Percentiles rank a stretch among this genome's conserved stretches.
These are phyloP conservation scores for Gamsiella multidivaricata DNA, from an alignment of 192 early-diverging fungal genomes.

Conservation along the genomic window DNA sequence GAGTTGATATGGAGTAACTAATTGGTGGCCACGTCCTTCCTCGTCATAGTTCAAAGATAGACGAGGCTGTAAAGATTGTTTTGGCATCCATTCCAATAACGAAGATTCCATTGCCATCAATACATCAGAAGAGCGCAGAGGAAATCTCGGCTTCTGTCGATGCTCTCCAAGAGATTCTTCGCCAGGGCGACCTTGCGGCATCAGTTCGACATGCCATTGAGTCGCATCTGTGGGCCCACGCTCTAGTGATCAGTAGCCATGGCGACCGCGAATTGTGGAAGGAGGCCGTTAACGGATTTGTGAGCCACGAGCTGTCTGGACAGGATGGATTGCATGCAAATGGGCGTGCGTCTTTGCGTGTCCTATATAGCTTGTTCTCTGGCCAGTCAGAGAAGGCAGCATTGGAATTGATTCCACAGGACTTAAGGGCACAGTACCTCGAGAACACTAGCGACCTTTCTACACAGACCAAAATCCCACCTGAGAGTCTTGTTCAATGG, in stretches of 20 bases:
- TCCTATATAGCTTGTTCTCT: conserved; percentile 76
- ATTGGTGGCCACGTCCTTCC: too few species aligned
- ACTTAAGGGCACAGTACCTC: conserved; percentile 9
- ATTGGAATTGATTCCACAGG: conserved; percentile 14
- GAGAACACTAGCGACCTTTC: not conserved
- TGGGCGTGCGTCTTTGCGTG: conserved; percentile 62
- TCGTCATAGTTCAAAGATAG: conserved; percentile 57
- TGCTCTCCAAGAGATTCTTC: conserved; percentile 69
- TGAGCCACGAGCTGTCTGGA: conserved; percentile 60
- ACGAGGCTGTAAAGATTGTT: conserved; percentile 58
- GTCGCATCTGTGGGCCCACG: conserved; percentile 85
- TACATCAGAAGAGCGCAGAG: conserved; percentile 1
- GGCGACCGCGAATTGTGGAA: conserved; percentile 86
- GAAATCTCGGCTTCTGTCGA: conserved; percentile 52
- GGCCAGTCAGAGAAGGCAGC: conserved; percentile 65
- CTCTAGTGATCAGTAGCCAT: conserved; percentile 88
- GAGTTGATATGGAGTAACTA: too few species aligned
- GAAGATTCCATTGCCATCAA: conserved; percentile 43
- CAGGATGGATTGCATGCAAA: conserved; percentile 42
- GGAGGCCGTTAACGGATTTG: conserved; percentile 79
- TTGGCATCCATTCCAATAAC: conserved; percentile 49
- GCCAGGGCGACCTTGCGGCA: conserved; percentile 67
- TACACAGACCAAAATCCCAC: conserved; percentile 7
- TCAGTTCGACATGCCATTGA: conserved; percentile 62
- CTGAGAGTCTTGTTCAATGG: conserved; percentile 72